Conservation (phyloP, 1,139 yeast species). For the Pichia sp. region DNA sequence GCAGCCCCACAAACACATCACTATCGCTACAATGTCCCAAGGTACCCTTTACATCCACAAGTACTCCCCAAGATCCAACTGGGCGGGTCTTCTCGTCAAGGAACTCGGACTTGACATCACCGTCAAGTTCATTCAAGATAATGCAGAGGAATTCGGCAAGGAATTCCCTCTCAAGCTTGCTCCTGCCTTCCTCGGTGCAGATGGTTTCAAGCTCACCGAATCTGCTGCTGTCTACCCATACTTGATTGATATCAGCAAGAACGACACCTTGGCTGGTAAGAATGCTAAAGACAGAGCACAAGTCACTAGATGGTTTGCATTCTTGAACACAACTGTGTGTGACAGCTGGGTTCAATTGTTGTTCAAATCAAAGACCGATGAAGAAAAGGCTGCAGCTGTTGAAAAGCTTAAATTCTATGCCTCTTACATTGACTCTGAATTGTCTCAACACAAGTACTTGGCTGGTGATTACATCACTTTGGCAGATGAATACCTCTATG, state of each 20-base stretch:
- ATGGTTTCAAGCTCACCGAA: conserved; percentile 24
- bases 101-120: conserved; percentile 34
- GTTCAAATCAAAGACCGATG: conserved; percentile 3
- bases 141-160: neutral
- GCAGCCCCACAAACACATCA: too few relatives aligned
- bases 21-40: too few relatives aligned
- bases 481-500: conserved; percentile 5
- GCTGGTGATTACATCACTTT: conserved; percentile 5
- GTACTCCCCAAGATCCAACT: conserved; percentile 18
- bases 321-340: conserved; percentile 22
- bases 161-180: conserved; percentile 25
- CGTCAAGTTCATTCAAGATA: conserved; percentile 19
- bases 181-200: conserved; percentile 27
- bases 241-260: conserved; percentile 18
- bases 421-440: conserved; percentile 4
- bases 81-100: conserved; percentile 14
- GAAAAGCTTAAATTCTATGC: neutral
- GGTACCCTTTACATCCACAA: conserved; percentile 15
- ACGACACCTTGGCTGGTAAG: conserved; percentile 18
- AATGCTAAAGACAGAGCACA: conserved; percentile 23
- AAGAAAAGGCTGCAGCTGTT: conserved; percentile 1
- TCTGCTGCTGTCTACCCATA: conserved; percentile 24
- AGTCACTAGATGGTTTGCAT: conserved; percentile 25
- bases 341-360: neutral
- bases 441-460: conserved; percentile 3